A percentile compares a stretch with the other conserved stretches of the same genome.
Conservation (phyloP, 2,329 filamentous ascomycete genomes). For the Venturiaceae sp. region DNA sequence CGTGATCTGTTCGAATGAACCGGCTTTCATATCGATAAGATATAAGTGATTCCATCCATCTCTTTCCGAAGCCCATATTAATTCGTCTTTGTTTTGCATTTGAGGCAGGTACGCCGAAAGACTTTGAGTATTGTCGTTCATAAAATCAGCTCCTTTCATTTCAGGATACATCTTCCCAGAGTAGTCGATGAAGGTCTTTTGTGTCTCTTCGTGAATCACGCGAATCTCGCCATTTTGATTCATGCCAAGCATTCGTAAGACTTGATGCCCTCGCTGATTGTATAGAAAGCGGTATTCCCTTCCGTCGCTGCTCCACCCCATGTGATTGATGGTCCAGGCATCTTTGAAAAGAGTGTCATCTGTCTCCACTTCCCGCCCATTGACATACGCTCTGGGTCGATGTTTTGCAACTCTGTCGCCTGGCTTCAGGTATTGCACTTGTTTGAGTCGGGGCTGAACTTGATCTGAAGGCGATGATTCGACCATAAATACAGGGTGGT, state of each 20-base stretch:
- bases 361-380: constrained; percentile 13
- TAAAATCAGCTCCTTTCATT: too few relatives aligned
- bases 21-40: constrained; percentile 18
- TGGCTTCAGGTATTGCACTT: constrained; percentile 14
- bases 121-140: too few relatives aligned
- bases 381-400: constrained; percentile 14
- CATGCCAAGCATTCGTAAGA: constrained; percentile 16
- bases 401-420: constrained; percentile 15
- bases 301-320: constrained; percentile 16
- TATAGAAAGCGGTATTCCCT: constrained; percentile 17
- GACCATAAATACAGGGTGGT: constrained; percentile 13
- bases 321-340: constrained; percentile 11
- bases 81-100: constrained; percentile 12
- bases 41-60: constrained; percentile 22
- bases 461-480: constrained; percentile 16
- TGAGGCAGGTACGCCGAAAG: too few relatives aligned
- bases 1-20: constrained; percentile 25
- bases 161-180: constrained; percentile 13
- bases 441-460: constrained; percentile 14
- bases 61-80: constrained; percentile 18
- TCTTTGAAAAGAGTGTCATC: constrained; percentile 14
- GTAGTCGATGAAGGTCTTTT: constrained; percentile 18
- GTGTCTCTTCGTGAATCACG: constrained; percentile 16
- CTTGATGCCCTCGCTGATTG: constrained; percentile 16
- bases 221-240: constrained; percentile 15